phyloP scores from a whole-genome alignment of 805 yeast genomes.

The Grigorovia transvaalensis region DNA sequence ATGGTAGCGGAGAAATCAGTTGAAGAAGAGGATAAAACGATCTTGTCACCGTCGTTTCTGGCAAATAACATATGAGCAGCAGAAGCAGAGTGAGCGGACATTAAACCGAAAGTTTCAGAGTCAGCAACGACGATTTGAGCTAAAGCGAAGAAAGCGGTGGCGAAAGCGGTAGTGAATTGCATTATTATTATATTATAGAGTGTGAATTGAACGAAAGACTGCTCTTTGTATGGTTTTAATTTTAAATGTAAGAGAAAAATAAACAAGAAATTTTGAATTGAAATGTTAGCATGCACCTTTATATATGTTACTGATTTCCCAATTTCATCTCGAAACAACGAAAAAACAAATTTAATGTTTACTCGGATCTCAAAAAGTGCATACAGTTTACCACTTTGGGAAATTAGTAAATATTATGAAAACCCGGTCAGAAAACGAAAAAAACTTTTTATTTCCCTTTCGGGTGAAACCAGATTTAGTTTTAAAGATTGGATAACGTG shows the following conservation, averaged over 20 bases:
- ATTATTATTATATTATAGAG: not conserved
- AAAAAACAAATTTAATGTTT: no score
- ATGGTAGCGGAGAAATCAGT: conserved; percentile 15
- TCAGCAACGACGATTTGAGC: conserved; percentile 26
- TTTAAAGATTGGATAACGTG: no score
- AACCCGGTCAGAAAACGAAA: no score
- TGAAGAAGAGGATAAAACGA: conserved; percentile 10
- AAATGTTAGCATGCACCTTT: no score
- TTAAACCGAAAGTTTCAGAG: conserved; percentile 28
- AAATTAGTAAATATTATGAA: no score
- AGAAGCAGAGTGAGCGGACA: conserved; percentile 30
- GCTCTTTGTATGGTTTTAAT: not conserved
- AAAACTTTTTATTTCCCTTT: no score
- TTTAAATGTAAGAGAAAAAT: not conserved
- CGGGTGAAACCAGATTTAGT: no score
- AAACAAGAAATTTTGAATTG: not conserved
- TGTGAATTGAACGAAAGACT: not conserved
- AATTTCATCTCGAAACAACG: no score
- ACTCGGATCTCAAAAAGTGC: no score
- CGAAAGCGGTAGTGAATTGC: conserved; percentile 8
- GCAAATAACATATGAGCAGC: not conserved
- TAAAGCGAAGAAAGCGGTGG: conserved; percentile 21
- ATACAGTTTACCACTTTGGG: no score
- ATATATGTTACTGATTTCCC: no score
- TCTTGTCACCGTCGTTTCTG: conserved; percentile 10